Percentiles rank a stretch among this genome's conserved stretches.
These are phyloP conservation scores for Laburnicola sp. DNA, from an alignment of 2,329 filamentous ascomycete species.

Conservation along the genomic window DNA sequence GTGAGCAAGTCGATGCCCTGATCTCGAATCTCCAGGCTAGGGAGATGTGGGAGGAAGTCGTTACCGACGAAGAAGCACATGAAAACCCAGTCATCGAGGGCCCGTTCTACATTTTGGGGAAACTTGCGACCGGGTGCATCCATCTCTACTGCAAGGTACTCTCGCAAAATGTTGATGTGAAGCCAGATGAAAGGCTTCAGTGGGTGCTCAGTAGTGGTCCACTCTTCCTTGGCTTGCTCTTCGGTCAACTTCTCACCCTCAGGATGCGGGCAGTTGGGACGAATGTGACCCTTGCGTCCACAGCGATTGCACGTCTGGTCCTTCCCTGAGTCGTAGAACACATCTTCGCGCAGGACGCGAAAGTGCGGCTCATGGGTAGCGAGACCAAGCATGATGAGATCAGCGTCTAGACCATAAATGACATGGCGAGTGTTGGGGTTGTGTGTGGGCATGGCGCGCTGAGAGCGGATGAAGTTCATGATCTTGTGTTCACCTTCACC, in stretches of 20 bases:
- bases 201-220: slow-evolving; percentile 43
- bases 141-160: slow-evolving; percentile 91
- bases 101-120: slow-evolving; percentile 88
- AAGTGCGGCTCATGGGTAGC: slow-evolving; percentile 98
- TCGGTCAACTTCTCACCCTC: slow-evolving; percentile 72
- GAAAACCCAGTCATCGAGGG: slow-evolving; percentile 97
- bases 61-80: slow-evolving; percentile 99
- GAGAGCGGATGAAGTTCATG: slow-evolving; percentile 96
- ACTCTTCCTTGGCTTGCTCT: slow-evolving; percentile 66
- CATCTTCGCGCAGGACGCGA: slow-evolving; percentile 92
- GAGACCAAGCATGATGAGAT: slow-evolving; percentile 97
- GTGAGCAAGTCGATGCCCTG: slow-evolving; percentile 96
- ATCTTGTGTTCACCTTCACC: slow-evolving; percentile 99
- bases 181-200: slow-evolving; percentile 98
- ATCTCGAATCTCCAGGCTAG: slow-evolving; percentile 95
- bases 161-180: slow-evolving; percentile 85
- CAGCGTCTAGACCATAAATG: slow-evolving; percentile 96
- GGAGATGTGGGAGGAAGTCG: slow-evolving; percentile 95
- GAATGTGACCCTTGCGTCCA: slow-evolving; percentile 89
- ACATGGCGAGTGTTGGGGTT: slow-evolving; percentile 97
- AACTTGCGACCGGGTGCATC: slow-evolving; percentile 81
- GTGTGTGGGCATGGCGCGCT: slow-evolving; percentile 85
- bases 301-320: slow-evolving; percentile 85
- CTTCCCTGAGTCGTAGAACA: slow-evolving; percentile 88
- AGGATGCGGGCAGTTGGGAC: slow-evolving; percentile 68